These are phyloP conservation scores for Grosmannia serpens DNA, from an alignment of 2,329 filamentous ascomycete genomes.

Conservation along the genomic window DNA sequence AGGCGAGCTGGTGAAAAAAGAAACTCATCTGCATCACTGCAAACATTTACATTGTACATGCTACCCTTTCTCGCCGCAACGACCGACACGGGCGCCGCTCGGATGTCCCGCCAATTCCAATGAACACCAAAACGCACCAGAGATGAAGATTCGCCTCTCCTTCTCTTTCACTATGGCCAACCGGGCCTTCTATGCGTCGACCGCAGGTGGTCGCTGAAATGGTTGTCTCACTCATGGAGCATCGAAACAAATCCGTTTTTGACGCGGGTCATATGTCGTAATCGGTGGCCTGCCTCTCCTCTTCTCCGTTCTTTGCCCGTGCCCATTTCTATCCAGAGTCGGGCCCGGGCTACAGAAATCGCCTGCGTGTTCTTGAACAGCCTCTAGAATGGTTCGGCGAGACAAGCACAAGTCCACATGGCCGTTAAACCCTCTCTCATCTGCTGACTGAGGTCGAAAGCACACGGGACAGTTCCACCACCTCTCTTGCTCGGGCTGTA, in stretches of 20 bases:
- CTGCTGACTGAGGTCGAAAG: constrained; percentile 57
- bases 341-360: constrained; percentile 9
- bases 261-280: constrained; percentile 27
- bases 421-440: constrained; percentile 72
- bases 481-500: constrained; percentile 18
- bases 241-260: constrained; percentile 43
- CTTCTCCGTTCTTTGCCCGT: constrained; percentile 20
- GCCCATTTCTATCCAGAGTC: constrained; percentile 26
- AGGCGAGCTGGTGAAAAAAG: no score
- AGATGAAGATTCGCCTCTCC: no score
- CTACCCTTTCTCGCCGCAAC: no score
- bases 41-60: no score
- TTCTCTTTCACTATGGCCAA: no score
- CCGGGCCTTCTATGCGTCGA: no score
- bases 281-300: constrained; percentile 24
- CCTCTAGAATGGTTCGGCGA: constrained; percentile 72
- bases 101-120: no score
- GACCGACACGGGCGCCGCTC: no score
- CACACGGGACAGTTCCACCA: constrained; percentile 88
- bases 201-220: not conserved
- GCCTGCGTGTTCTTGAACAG: constrained; percentile 43
- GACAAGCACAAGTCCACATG: constrained; percentile 92
- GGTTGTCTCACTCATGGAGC: not conserved
- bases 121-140: no score
- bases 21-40: no score